A percentile compares a stretch with the other conserved stretches of the same genome.
Conservation (phyloP, 2,329 filamentous ascomycete genomes). For the Aspergillus amoenus region DNA sequence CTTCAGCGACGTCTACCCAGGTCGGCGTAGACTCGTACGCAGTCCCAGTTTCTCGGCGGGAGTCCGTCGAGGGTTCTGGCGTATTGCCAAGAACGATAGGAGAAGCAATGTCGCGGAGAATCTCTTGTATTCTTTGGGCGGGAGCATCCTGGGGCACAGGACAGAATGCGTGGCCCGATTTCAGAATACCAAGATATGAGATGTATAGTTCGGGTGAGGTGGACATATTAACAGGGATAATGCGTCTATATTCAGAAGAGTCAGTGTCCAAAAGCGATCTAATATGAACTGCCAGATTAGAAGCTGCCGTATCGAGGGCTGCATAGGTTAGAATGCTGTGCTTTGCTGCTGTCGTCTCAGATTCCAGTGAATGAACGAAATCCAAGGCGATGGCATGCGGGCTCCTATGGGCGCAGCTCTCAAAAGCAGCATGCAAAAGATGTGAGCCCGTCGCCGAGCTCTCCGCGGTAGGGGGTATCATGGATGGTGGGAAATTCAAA, state of each 20-base stretch:
- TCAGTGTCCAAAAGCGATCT: constrained; percentile 11
- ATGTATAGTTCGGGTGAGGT: constrained; percentile 40
- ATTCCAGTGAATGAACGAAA: constrained; percentile 26
- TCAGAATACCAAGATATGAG: constrained; percentile 37
- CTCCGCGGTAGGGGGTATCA: constrained; percentile 20
- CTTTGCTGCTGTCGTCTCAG: constrained; percentile 14
- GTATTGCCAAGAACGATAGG: constrained; percentile 23
- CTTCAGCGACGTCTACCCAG: constrained; percentile 24
- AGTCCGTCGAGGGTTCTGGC: constrained; percentile 13
- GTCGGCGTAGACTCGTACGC: neutral
- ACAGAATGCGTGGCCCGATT: constrained; percentile 38
- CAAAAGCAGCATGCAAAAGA: constrained; percentile 28
- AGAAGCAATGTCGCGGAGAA: constrained; percentile 30
- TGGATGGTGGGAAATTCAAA: constrained; percentile 27
- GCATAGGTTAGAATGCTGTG: constrained; percentile 28
- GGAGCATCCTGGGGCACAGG: constrained; percentile 40
- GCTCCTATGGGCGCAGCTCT: constrained; percentile 23
- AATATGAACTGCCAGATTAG: constrained; percentile 21
- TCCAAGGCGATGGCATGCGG: constrained; percentile 27
- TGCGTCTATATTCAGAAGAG: constrained; percentile 10
- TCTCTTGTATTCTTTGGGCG: constrained; percentile 23
- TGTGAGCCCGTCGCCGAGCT: constrained; percentile 3
- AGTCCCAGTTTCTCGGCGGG: constrained; percentile 5
- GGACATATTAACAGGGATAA: constrained; percentile 31
- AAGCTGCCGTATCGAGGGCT: constrained; percentile 24